These are phyloP conservation scores for Salix koriyanagi DNA, from an alignment of 345 rosid genomes.

Conservation along the genomic window DNA sequence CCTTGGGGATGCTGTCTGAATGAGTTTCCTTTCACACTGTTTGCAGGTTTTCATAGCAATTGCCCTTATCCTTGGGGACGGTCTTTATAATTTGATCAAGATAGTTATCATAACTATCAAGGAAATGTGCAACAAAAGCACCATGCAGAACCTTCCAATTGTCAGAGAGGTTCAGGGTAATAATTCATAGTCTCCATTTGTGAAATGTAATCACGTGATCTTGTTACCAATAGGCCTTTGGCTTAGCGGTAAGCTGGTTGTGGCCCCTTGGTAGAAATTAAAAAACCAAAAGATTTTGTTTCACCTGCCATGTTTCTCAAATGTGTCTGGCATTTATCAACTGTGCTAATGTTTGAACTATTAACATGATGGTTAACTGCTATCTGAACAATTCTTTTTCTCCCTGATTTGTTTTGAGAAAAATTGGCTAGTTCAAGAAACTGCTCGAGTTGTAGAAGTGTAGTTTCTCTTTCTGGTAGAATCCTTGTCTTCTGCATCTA, in stretches of 20 bases:
- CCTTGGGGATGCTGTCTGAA: conserved; percentile 7
- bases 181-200: conserved; percentile 9
- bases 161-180: conserved; percentile 54
- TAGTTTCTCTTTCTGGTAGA: not conserved
- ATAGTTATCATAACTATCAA: conserved; percentile 54
- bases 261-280: too few relatives aligned
- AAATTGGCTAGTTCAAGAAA: not conserved
- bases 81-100: conserved; percentile 84
- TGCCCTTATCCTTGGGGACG: conserved; percentile 85
- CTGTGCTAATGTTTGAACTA: too few relatives aligned
- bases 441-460: not conserved
- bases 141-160: conserved; percentile 50
- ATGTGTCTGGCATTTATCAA: too few relatives aligned
- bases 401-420: too few relatives aligned
- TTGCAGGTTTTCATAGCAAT: conserved; percentile 83
- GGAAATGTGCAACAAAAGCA: conserved; percentile 55
- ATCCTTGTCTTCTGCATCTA: not conserved
- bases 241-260: not conserved
- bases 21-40: not conserved
- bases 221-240: not conserved
- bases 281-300: too few relatives aligned
- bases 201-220: not conserved
- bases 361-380: too few relatives aligned
- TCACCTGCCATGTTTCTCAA: too few relatives aligned
- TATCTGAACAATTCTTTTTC: too few relatives aligned